These are phyloP conservation scores for Cucumis variabilis DNA, from an alignment of 331 rosid species.

Conservation along the genomic window DNA sequence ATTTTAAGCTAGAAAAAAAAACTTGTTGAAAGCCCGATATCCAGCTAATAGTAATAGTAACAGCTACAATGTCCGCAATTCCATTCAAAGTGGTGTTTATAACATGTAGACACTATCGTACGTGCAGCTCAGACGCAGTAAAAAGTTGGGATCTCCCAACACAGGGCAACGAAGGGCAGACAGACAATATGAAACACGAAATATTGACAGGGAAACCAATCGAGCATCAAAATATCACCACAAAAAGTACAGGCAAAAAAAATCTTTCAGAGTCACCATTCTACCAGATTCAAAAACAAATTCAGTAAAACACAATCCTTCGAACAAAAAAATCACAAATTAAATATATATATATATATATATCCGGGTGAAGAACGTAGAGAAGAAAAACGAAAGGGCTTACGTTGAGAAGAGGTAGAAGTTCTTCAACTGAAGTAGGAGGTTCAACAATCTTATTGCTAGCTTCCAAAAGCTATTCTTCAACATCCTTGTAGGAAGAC, in stretches of 20 bases:
- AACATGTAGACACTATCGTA: background rate
- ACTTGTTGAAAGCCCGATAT: background rate
- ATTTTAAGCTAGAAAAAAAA: background rate
- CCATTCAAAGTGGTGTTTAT: background rate
- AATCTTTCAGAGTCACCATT: background rate
- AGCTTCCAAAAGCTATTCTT: conserved; percentile 67
- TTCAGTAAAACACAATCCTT: background rate
- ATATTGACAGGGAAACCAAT: background rate
- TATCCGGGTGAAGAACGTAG: no score
- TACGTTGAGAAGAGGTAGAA: conserved; percentile 79
- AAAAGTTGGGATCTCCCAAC: no score
- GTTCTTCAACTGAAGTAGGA: conserved; percentile 73
- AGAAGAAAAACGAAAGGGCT: conserved; percentile 24
- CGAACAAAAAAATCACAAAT: background rate
- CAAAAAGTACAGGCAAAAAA: background rate
- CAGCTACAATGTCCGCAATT: background rate
- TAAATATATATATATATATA: no score
- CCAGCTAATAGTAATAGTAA: background rate
- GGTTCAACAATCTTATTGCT: conserved; percentile 76
- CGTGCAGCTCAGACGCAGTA: background rate
- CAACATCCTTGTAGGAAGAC: conserved; percentile 58
- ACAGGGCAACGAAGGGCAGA: no score
- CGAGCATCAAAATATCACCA: background rate
- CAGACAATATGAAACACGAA: background rate
- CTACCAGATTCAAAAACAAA: background rate